Evolutionary conservation across 2,329 filamentous ascomycete genomes (phyloP).

Genomic region (Pestalotiopsis sp.): DNA sequence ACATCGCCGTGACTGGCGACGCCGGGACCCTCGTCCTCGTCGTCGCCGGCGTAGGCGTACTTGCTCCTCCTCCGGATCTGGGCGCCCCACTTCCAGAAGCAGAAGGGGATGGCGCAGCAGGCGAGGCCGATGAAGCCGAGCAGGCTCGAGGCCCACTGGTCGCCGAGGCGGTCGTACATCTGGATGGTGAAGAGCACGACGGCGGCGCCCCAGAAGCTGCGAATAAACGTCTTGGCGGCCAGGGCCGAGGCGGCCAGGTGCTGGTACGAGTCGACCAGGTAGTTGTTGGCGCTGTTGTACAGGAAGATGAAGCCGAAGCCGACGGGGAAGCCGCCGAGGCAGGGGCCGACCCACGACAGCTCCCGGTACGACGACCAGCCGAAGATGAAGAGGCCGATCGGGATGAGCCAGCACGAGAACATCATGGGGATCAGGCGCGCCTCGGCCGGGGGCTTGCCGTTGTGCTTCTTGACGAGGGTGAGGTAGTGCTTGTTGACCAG

Average conservation of each 20-base stretch:
- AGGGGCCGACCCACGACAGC: constrained; percentile 72
- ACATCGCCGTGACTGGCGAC: neutral
- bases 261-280: constrained; percentile 66
- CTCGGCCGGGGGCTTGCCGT: constrained; percentile 68
- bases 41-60: constrained; percentile 71
- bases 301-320: constrained; percentile 84
- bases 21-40: constrained; percentile 36
- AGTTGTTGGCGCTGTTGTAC: constrained; percentile 79
- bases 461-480: constrained; percentile 28
- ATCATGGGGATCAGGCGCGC: constrained; percentile 82
- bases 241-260: constrained; percentile 79
- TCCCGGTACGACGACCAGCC: constrained; percentile 65
- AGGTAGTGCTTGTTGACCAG: constrained; percentile 83
- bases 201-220: constrained; percentile 78
- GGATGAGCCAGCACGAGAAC: constrained; percentile 72
- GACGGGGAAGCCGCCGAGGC: constrained; percentile 70
- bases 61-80: constrained; percentile 68
- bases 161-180: constrained; percentile 74
- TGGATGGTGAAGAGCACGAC: constrained; percentile 80
- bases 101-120: constrained; percentile 81
- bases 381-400: constrained; percentile 60
- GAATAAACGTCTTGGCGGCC: constrained; percentile 79
- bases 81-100: constrained; percentile 80
- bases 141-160: constrained; percentile 76
- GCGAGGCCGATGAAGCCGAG: constrained; percentile 74